Conservation (phyloP, 192 early-diverging fungal genomes). For the Chytriomyces sp. region DNA sequence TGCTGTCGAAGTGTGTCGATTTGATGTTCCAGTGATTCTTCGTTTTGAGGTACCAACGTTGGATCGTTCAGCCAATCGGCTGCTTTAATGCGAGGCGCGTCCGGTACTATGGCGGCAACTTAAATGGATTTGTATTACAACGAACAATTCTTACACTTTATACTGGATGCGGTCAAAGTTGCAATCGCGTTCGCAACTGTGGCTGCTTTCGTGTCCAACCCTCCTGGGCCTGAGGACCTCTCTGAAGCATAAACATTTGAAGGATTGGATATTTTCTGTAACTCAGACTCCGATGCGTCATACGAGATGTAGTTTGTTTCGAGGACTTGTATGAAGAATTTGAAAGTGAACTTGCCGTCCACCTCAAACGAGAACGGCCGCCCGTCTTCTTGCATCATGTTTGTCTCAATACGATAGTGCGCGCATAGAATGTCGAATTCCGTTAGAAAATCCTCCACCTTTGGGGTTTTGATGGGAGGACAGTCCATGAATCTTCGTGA, state of each 20-base stretch:
- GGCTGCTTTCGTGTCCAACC: conserved; percentile 19
- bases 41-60: conserved; percentile 38
- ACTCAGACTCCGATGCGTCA: no score
- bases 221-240: no score
- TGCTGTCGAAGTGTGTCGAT: conserved; percentile 30
- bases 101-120: conserved; percentile 21
- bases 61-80: conserved; percentile 49
- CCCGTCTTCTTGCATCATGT: conserved; percentile 59
- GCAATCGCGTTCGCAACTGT: conserved; percentile 34
- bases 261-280: no score
- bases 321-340: conserved; percentile 39
- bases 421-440: conserved; percentile 55
- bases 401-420: conserved; percentile 47
- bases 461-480: conserved; percentile 44
- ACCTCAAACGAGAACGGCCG: conserved; percentile 59
- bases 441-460: conserved; percentile 56
- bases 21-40: conserved; percentile 46
- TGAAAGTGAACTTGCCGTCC: conserved; percentile 43
- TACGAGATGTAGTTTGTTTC: conserved; percentile 46
- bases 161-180: conserved; percentile 28
- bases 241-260: no score
- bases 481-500: conserved; percentile 47
- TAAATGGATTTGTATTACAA: not conserved
- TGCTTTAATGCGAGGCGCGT: conserved; percentile 33
- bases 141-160: conserved; percentile 22